phyloP scores from a whole-genome alignment of 108 stramenopile genomes.

The Craspedostauros australis region DNA sequence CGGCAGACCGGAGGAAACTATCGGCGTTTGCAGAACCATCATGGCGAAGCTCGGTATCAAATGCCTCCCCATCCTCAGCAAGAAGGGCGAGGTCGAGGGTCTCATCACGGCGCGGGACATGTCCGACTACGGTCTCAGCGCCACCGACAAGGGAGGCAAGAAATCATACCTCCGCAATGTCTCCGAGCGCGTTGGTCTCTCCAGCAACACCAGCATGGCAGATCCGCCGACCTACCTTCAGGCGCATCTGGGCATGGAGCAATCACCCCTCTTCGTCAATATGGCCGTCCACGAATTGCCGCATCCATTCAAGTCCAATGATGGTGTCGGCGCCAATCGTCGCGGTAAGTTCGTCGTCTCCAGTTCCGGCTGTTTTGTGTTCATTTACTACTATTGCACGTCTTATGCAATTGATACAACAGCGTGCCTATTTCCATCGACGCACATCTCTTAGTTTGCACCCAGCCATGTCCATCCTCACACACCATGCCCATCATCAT shows the following conservation, averaged over 20 bases:
- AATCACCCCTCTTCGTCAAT: conserved; percentile 70
- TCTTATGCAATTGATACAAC: not conserved
- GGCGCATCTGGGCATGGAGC: conserved; percentile 55
- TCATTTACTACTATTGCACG: not conserved
- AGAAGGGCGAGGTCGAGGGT: conserved; percentile 81
- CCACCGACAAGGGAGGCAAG: conserved; percentile 88
- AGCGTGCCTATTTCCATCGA: not conserved
- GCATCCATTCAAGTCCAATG: conserved; percentile 85
- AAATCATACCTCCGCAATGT: conserved; percentile 82
- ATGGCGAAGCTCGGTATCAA: conserved; percentile 88
- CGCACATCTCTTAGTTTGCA: too few species aligned
- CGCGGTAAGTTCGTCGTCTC: conserved; percentile 49
- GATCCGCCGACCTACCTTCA: conserved; percentile 70
- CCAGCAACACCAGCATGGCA: conserved; percentile 76
- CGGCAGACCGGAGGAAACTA: conserved; percentile 74
- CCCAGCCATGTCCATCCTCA: too few species aligned
- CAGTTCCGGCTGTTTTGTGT: not conserved
- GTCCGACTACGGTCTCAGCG: conserved; percentile 75
- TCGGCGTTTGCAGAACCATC: conserved; percentile 79
- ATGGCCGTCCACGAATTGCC: conserved; percentile 80
- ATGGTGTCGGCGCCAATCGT: conserved; percentile 61
- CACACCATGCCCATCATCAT: too few species aligned
- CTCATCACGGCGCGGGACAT: conserved; percentile 87
- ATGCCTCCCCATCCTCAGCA: conserved; percentile 81
- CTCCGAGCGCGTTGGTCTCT: conserved; percentile 83